A percentile compares a stretch with the other conserved stretches of the same genome.
phyloP scores from a whole-genome alignment of 495 filamentous ascomycete species.

The Podospora pseudoanserina region DNA sequence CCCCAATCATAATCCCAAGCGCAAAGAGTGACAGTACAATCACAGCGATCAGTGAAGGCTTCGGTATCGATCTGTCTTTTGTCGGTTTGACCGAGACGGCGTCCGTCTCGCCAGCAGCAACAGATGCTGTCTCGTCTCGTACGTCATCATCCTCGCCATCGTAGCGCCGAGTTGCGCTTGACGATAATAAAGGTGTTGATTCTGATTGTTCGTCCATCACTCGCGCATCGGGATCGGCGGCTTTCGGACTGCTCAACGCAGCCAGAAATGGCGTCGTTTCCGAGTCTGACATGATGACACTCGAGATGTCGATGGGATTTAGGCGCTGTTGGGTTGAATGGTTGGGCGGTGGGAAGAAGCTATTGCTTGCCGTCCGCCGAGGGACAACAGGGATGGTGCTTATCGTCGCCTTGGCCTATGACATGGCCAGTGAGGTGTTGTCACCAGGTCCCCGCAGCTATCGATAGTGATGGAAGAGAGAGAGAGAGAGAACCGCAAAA shows the following conservation, averaged over 20 bases:
- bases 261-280: conserved; percentile 43
- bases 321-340: background rate
- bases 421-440: conserved; percentile 15
- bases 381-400: conserved; percentile 15
- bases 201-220: conserved; percentile 38
- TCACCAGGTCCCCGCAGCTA: background rate
- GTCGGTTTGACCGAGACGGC: conserved; percentile 19
- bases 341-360: background rate
- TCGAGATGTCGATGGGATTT: background rate
- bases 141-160: conserved; percentile 43
- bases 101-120: conserved; percentile 26
- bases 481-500: background rate
- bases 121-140: conserved; percentile 31
- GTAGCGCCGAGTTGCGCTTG: conserved; percentile 41
- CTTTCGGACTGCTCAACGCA: conserved; percentile 28
- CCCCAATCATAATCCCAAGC: conserved; percentile 52
- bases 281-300: conserved; percentile 42
- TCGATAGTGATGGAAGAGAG: background rate
- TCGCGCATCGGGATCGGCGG: conserved; percentile 27
- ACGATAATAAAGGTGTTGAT: conserved; percentile 53
- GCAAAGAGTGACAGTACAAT: conserved; percentile 37
- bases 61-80: conserved; percentile 35
- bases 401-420: conserved; percentile 11
- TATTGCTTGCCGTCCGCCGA: background rate
- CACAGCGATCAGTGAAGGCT: conserved; percentile 48